These are phyloP conservation scores for Herpetospermum pedunculosum DNA, from an alignment of 306 rosid genomes.

Conservation along the genomic window DNA sequence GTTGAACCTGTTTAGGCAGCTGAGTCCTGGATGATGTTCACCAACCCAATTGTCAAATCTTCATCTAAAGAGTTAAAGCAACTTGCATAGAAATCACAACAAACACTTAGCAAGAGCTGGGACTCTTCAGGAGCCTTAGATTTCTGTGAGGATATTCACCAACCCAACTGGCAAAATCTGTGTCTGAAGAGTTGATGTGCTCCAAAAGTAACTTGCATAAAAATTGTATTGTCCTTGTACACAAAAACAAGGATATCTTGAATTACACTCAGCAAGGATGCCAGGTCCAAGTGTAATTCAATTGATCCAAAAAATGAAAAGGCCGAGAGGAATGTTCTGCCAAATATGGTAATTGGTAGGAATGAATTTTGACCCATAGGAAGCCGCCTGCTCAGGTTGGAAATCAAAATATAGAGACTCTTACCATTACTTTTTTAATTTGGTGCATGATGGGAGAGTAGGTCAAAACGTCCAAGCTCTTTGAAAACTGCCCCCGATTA, in stretches of 20 bases:
- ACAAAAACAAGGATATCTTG: background rate
- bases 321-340: background rate
- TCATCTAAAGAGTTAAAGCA: background rate
- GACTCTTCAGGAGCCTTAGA: background rate
- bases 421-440: too few relatives aligned
- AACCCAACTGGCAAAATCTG: background rate
- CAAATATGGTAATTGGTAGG: background rate
- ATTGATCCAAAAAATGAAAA: background rate
- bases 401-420: background rate
- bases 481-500: too few relatives aligned
- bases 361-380: too few relatives aligned
- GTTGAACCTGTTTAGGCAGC: background rate
- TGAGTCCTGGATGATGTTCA: background rate
- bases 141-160: background rate
- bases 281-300: background rate
- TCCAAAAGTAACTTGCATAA: background rate
- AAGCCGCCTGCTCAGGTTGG: background rate
- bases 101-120: background rate
- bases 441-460: too few relatives aligned
- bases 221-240: background rate
- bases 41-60: background rate
- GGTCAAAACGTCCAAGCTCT: too few relatives aligned
- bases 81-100: background rate
- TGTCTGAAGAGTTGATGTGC: background rate
- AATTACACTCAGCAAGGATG: background rate